phyloP scores from a whole-genome alignment of 2,329 filamentous ascomycete species.

The Setomelanomma holmii region DNA sequence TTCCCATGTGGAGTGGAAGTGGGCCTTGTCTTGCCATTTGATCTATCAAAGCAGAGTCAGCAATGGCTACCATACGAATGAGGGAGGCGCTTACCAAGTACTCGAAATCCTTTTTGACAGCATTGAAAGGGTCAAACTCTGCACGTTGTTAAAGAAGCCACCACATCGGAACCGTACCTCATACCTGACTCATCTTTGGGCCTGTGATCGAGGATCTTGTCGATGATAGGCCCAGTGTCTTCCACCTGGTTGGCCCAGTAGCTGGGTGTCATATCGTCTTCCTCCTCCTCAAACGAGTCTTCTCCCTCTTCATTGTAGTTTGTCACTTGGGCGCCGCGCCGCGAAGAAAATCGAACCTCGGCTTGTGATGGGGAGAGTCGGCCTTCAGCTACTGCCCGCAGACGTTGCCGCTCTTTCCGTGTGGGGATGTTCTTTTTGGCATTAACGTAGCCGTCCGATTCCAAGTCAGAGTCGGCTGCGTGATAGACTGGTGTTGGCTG shows the following conservation, averaged over 20 bases:
- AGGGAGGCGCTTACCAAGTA: slow-evolving; percentile 62
- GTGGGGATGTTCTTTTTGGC: slow-evolving; percentile 69
- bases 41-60: slow-evolving; percentile 61
- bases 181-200: slow-evolving; percentile 68
- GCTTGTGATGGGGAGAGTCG: slow-evolving; percentile 68
- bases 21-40: slow-evolving; percentile 96
- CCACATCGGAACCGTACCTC: slow-evolving; percentile 4
- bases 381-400: slow-evolving; percentile 69
- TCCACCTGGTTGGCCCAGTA: slow-evolving; percentile 75
- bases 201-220: slow-evolving; percentile 87
- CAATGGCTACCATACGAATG: not conserved
- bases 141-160: slow-evolving; percentile 23
- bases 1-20: slow-evolving; percentile 97
- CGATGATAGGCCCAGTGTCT: slow-evolving; percentile 84
- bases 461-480: slow-evolving; percentile 69
- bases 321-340: slow-evolving; percentile 77
- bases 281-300: slow-evolving; percentile 63
- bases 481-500: slow-evolving; percentile 57
- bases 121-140: slow-evolving; percentile 45
- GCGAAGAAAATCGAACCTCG: slow-evolving; percentile 90
- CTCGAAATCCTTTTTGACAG: slow-evolving; percentile 79
- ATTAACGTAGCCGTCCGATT: slow-evolving; percentile 75
- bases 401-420: slow-evolving; percentile 78
- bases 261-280: slow-evolving; percentile 69
- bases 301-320: slow-evolving; percentile 73